Evolutionary conservation across 257 asterid species (phyloP).

Genomic region (Linderniella brevidens): DNA sequence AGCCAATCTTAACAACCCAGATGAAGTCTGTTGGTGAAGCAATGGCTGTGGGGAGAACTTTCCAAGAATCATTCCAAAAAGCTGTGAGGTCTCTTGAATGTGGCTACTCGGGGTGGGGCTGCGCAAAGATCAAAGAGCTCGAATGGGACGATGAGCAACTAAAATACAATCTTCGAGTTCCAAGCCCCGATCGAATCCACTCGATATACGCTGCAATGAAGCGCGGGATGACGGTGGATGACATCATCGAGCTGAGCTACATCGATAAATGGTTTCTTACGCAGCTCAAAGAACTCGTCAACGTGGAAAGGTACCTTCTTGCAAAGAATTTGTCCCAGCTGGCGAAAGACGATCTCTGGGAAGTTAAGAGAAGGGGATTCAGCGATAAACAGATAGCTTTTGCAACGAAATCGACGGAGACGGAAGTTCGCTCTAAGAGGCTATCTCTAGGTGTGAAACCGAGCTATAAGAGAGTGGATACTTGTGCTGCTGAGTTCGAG

Average conservation of each 20-base stretch:
- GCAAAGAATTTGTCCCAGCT: conserved; percentile 38
- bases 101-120: conserved; percentile 90
- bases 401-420: conserved; percentile 62
- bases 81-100: conserved; percentile 78
- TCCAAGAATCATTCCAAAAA: conserved; percentile 96
- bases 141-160: conserved; percentile 77
- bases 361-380: conserved; percentile 92
- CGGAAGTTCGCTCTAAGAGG: conserved; percentile 63
- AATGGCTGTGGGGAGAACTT: conserved; percentile 97
- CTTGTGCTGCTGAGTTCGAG: conserved; percentile 98
- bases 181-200: conserved; percentile 83
- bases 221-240: conserved; percentile 87
- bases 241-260: conserved; percentile 59
- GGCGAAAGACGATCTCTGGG: conserved; percentile 71
- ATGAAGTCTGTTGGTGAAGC: conserved; percentile 99
- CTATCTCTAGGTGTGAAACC: conserved; percentile 78
- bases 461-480: conserved; percentile 80
- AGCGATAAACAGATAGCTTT: conserved; percentile 87
- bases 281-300: conserved; percentile 78
- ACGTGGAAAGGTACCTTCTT: conserved; percentile 67
- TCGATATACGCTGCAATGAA: conserved; percentile 91
- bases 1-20: conserved; percentile 86
- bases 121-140: conserved; percentile 70
- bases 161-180: conserved; percentile 74
- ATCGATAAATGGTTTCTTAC: conserved; percentile 89